Base-by-base conservation (phyloP, 1,284 basidiomycete genomes). In the Apiotrichum gracile region DNA sequence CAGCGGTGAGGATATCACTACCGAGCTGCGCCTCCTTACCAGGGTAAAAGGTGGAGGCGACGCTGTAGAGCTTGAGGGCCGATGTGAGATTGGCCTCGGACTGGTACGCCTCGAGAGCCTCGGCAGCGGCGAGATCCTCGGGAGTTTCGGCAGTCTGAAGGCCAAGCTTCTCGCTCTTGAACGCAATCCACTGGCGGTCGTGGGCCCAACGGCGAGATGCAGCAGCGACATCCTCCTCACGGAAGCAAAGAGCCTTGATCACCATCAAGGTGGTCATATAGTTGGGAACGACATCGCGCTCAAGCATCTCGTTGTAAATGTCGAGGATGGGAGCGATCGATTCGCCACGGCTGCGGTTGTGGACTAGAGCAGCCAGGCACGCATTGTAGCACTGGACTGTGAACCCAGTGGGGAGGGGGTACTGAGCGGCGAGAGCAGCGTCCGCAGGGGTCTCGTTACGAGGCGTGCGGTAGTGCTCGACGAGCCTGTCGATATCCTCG, bases 291-390 rank as follows among this genome's bases (percentile, higher is more conserved):
- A 91, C 67, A 22, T 83, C 82, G 40, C 77, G 77, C n/a, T 79
- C 75, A 43, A 91, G 75, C 80, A 93, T 83, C 51, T 84, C 79
- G 63, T 87, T 83, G 78, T 94, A 94, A 5, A 83, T 79, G 53
- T 85, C 81, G 57, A 88, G 74, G 45, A 91, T 75, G 37, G 80
- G 69, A 0, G 78, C 76, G 37, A 89, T 78, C 5, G 83, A 81
- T 59, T 83, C 80, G 16, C 83, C 84, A 14, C 67, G 58, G 21
- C 61, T 51, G 52, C 86, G 81, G 33, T 80, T 75, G 3, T 68
- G 58, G 25, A 79, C 65, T 2, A 91, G 71, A 0, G 82, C 83
- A 5, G 78, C 65, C 40, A 92, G 74, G 14, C 84, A 84, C 21
- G 74, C 69, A 65, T 91, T 91, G 78, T 85, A 91, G 52, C 27